A percentile compares a stretch with the other conserved stretches of the same genome.
phyloP scores from a whole-genome alignment of 371 early-diverging fungal genomes.

The Scutellospora calospora region DNA sequence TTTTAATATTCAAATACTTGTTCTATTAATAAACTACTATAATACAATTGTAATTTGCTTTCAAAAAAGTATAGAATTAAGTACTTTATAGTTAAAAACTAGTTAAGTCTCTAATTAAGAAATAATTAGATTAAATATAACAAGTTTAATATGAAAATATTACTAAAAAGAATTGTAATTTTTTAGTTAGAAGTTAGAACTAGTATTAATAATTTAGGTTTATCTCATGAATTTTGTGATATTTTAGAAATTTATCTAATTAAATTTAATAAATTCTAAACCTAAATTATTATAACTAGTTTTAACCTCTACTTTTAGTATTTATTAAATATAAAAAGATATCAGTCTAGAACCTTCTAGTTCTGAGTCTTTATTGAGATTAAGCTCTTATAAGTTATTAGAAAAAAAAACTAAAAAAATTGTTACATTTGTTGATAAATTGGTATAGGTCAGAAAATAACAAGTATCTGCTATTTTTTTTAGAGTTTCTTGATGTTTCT shows the following conservation, averaged over 20 bases:
- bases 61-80: background rate
- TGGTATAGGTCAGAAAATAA: background rate
- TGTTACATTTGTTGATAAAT: background rate
- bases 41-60: background rate
- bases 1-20: background rate
- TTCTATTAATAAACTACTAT: background rate
- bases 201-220: too few species aligned
- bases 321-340: background rate
- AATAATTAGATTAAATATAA: background rate
- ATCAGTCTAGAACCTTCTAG: background rate
- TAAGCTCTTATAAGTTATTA: background rate
- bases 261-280: too few species aligned
- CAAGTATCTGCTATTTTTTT: background rate
- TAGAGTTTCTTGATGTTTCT: background rate
- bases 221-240: too few species aligned
- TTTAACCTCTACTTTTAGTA: background rate
- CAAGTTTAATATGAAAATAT: background rate
- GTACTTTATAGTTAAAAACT: background rate
- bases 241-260: too few species aligned
- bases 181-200: too few species aligned
- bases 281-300: background rate
- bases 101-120: background rate
- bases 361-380: background rate
- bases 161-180: too few species aligned
- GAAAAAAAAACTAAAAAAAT: background rate